These are phyloP conservation scores for Talaromyces borbonicus DNA, from an alignment of 495 filamentous ascomycete genomes.

Conservation along the genomic window DNA sequence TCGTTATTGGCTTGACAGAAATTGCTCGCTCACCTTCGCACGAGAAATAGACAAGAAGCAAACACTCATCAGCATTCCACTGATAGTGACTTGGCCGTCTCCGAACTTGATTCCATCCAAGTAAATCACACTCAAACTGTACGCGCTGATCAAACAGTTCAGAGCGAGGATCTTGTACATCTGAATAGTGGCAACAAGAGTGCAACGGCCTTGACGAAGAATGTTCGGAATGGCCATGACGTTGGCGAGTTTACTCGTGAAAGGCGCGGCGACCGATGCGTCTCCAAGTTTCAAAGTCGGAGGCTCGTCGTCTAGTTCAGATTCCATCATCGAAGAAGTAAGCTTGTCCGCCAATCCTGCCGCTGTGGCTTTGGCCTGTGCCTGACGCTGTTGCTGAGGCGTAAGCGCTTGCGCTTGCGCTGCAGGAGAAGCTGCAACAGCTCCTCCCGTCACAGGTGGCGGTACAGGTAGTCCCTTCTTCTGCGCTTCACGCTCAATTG, in stretches of 20 bases:
- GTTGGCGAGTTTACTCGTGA: conserved; percentile 95
- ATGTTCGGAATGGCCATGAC: conserved; percentile 98
- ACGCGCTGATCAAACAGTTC: conserved; percentile 97
- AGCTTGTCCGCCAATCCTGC: conserved; percentile 79
- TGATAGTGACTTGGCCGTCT: conserved; percentile 97
- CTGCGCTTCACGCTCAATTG: conserved; percentile 69
- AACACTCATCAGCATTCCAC: conserved; percentile 99
- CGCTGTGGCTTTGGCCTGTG: conserved; percentile 57
- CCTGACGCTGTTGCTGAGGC: conserved; percentile 47
- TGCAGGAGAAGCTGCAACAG: conserved; percentile 55
- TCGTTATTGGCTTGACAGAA: background rate
- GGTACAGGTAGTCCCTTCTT: conserved; percentile 53
- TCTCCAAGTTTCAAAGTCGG: conserved; percentile 96
- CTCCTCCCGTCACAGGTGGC: conserved; percentile 28
- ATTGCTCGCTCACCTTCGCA: conserved; percentile 54
- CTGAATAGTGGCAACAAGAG: conserved; percentile 94
- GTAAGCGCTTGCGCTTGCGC: conserved; percentile 46
- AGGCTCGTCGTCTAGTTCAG: conserved; percentile 79
- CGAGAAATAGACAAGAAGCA: conserved; percentile 97
- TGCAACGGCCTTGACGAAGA: conserved; percentile 93
- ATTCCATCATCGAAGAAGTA: conserved; percentile 80
- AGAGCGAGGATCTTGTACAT: conserved; percentile 99
- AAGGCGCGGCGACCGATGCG: conserved; percentile 92
- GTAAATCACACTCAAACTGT: conserved; percentile 93
- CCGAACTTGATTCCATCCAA: conserved; percentile 99